Evolutionary conservation across 1,284 basidiomycete genomes (phyloP), one percentile per base, ranked within the genome.

Genomic region (Puccinia sorghi): DNA sequence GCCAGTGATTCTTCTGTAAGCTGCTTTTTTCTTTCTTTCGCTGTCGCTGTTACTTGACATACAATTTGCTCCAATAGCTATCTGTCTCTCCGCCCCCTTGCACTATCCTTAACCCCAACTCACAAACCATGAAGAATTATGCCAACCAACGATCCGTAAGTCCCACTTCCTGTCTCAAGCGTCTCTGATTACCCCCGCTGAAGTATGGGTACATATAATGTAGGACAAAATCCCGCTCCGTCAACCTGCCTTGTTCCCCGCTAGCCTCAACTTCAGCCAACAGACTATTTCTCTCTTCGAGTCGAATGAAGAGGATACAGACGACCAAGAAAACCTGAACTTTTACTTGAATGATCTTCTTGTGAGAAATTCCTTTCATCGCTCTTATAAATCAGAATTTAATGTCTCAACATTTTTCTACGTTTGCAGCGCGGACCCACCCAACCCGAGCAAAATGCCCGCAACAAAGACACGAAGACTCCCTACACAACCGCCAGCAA

Each of bases 261-360:
- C 67, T 6, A 70, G 48, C 46, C 17, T 70, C 46, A 70, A 70
- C 50, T 70, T 70, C 37, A 70, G 46, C 27, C 67, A 70, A 70
- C 41, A 50, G 27, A 70, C 46, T 32, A 37, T 70, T 15, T 50
- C 17, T 70, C 43, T 70, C 6, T 54, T 70, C 27, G 67, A 70
- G 4, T 70, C 46, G 7, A 70, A 50, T 32, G 46, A 66, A 15
- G 63, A 66, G n/a, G 63, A 70, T 5, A 9, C 17, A 22, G 43
- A n/a, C 15, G 17, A 22, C 6, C 22, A 41, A 12, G 59, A 63
- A n/a, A 46, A 64, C 13, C 7, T 46, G 13, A 63, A 39, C 59
- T 37, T 17, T 37, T 39, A 63, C 20, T 46, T 64, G 17, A 46
- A 64, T 9, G 63, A 64, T 43, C 39, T 46, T n/a, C 22, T 64